Evolutionary conservation across 192 early-diverging fungal genomes (phyloP).

Genomic region (Chytriomyces hyalinus): DNA sequence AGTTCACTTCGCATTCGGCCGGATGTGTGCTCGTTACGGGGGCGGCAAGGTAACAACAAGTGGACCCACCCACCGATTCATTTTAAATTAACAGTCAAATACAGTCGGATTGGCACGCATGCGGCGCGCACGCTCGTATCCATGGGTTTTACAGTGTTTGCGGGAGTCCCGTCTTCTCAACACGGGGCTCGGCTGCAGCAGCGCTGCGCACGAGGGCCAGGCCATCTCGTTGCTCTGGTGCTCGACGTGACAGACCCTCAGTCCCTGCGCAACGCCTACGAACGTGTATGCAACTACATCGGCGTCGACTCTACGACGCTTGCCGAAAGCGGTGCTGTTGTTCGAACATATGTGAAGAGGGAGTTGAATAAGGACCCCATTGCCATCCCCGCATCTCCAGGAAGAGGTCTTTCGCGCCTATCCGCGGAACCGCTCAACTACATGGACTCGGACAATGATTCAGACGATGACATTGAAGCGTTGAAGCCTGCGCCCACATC

Average conservation of each 20-base stretch:
- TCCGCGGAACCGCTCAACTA: background rate
- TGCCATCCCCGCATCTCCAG: background rate
- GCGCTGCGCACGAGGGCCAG: slow-evolving; percentile 2
- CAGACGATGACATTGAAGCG: slow-evolving; percentile 9
- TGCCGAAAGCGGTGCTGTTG: background rate
- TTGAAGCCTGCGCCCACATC: background rate
- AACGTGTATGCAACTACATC: slow-evolving; percentile 6
- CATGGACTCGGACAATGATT: background rate
- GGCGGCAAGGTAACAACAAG: slow-evolving; percentile 18
- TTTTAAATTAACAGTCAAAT: background rate
- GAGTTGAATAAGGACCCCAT: background rate
- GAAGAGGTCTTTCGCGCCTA: background rate
- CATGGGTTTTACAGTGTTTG: slow-evolving; percentile 52
- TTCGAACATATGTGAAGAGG: background rate
- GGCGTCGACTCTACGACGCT: slow-evolving; percentile 3
- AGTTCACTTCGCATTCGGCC: slow-evolving; percentile 28
- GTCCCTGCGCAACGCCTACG: slow-evolving; percentile 19
- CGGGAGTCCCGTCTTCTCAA: slow-evolving; percentile 41
- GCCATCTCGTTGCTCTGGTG: slow-evolving; percentile 41
- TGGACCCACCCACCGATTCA: background rate
- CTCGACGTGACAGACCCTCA: slow-evolving; percentile 48
- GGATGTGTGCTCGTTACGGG: slow-evolving; percentile 39
- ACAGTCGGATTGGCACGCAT: slow-evolving; percentile 29
- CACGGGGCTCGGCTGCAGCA: slow-evolving; percentile 39
- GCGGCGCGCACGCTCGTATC: slow-evolving; percentile 37